These are phyloP conservation scores for Acanthamoeba sp. DNA, from an alignment of 208 protist genomes.

Conservation along the genomic window DNA sequence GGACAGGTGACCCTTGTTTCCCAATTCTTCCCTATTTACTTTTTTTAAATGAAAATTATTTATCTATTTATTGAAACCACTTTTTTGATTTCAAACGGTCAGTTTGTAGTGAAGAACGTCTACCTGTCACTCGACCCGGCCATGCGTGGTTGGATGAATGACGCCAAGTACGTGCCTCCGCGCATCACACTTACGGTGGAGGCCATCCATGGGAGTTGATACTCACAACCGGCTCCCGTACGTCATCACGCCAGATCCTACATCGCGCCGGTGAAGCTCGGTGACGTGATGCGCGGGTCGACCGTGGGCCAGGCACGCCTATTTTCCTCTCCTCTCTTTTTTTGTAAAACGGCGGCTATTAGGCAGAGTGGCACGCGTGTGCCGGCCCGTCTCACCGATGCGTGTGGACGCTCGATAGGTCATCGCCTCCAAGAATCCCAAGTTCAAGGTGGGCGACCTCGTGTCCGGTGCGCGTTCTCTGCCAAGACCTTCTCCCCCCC, in stretches of 20 bases:
- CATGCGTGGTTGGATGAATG: slow-evolving; percentile 72
- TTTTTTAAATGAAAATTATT: not conserved
- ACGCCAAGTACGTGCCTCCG: slow-evolving; percentile 27
- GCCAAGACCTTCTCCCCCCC: not conserved
- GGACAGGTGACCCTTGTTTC: slow-evolving; percentile 15
- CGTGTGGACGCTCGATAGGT: not conserved
- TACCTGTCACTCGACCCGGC: slow-evolving; percentile 64
- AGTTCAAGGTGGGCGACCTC: slow-evolving; percentile 40
- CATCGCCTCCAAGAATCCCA: slow-evolving; percentile 71
- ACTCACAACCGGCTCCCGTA: not conserved
- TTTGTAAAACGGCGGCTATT: too few relatives aligned
- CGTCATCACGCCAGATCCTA: slow-evolving; percentile 20
- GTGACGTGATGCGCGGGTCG: slow-evolving; percentile 68
- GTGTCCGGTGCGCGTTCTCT: slow-evolving; percentile 21
- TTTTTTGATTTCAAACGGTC: not conserved
- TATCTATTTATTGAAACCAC: not conserved
- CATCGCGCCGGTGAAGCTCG: slow-evolving; percentile 71
- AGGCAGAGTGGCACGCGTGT: not conserved
- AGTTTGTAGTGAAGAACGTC: slow-evolving; percentile 69
- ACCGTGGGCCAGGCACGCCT: slow-evolving; percentile 64
- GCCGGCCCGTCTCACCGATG: not conserved
- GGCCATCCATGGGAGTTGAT: too few relatives aligned
- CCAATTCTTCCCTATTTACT: too few relatives aligned
- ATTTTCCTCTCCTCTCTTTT: too few relatives aligned
- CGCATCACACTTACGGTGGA: too few relatives aligned